Evolutionary conservation across 2,329 filamentous ascomycete species (phyloP).

Genomic region (Domatiomyces catenatus): DNA sequence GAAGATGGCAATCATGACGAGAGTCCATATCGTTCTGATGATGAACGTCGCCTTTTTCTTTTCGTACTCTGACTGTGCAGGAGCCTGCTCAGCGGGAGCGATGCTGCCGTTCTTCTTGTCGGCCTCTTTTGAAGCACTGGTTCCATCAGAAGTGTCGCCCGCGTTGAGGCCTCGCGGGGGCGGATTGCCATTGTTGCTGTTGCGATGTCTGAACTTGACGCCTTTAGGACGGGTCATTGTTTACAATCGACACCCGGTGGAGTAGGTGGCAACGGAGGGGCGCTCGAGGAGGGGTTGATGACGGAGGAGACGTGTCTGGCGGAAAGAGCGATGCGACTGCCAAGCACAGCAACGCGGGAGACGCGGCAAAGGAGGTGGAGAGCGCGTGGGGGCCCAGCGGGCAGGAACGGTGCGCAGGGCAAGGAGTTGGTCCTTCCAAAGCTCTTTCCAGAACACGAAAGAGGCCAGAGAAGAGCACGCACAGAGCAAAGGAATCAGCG

Average conservation of each 20-base stretch:
- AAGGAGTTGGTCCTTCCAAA: no score
- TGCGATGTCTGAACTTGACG: constrained; percentile 45
- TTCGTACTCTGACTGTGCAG: constrained; percentile 59
- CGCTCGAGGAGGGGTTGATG: not conserved
- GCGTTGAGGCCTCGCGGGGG: constrained; percentile 33
- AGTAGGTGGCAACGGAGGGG: not conserved
- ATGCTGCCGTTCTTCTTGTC: constrained; percentile 16
- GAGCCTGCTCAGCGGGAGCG: constrained; percentile 21
- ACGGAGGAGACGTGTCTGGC: not conserved
- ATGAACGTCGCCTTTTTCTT: constrained; percentile 99
- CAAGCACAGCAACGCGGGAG: not conserved
- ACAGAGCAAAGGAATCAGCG: not conserved
- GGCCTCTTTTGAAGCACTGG: constrained; percentile 20
- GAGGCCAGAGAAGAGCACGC: not conserved
- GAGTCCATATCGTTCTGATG: constrained; percentile 90
- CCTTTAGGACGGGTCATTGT: constrained; percentile 39
- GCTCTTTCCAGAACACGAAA: not conserved
- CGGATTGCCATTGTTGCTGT: constrained; percentile 28
- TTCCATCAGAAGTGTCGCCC: constrained; percentile 5
- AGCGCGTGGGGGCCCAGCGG: constrained; percentile 7
- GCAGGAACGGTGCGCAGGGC: not conserved
- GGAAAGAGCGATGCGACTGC: not conserved
- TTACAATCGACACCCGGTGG: not conserved
- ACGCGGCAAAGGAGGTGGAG: constrained; percentile 1
- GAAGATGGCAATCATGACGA: constrained; percentile 92